phyloP scores from a whole-genome alignment of 495 filamentous ascomycete species.

The Xylaria palmicola region DNA sequence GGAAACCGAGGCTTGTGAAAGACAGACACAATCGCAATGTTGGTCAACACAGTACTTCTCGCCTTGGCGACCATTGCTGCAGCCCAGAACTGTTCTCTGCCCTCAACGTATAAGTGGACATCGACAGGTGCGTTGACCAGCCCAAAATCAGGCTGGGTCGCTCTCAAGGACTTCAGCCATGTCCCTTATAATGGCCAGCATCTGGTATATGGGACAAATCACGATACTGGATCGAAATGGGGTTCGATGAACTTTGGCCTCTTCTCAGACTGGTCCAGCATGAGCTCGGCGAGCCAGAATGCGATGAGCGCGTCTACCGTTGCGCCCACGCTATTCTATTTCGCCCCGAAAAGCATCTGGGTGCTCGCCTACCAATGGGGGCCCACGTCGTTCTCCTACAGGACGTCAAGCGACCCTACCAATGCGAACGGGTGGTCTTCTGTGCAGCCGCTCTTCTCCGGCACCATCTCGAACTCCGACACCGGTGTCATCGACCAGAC shows the following conservation, averaged over 20 bases:
- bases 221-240: slow-evolving; percentile 40
- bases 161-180: slow-evolving; percentile 58
- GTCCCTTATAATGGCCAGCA: slow-evolving; percentile 54
- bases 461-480: slow-evolving; percentile 48
- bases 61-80: slow-evolving; percentile 19
- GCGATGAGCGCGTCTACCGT: slow-evolving; percentile 49
- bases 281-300: slow-evolving; percentile 55
- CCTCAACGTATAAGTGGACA: slow-evolving; percentile 56
- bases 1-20: slow-evolving; percentile 15
- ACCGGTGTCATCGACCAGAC: slow-evolving; percentile 60
- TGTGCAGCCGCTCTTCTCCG: slow-evolving; percentile 53
- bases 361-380: slow-evolving; percentile 64
- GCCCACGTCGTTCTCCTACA: slow-evolving; percentile 56
- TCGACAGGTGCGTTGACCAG: slow-evolving; percentile 47
- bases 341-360: slow-evolving; percentile 59
- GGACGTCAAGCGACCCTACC: slow-evolving; percentile 56
- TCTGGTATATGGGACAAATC: slow-evolving; percentile 52
- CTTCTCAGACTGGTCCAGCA: slow-evolving; percentile 55
- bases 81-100: slow-evolving; percentile 47
- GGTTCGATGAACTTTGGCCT: slow-evolving; percentile 58
- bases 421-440: slow-evolving; percentile 57
- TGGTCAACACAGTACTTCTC: slow-evolving; percentile 18
- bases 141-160: slow-evolving; percentile 51
- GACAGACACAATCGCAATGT: background rate
- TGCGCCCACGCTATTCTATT: slow-evolving; percentile 62